Evolutionary conservation across 129 eudicot genomes (phyloP).

Genomic region (Ambrosia artemisiifolia): DNA sequence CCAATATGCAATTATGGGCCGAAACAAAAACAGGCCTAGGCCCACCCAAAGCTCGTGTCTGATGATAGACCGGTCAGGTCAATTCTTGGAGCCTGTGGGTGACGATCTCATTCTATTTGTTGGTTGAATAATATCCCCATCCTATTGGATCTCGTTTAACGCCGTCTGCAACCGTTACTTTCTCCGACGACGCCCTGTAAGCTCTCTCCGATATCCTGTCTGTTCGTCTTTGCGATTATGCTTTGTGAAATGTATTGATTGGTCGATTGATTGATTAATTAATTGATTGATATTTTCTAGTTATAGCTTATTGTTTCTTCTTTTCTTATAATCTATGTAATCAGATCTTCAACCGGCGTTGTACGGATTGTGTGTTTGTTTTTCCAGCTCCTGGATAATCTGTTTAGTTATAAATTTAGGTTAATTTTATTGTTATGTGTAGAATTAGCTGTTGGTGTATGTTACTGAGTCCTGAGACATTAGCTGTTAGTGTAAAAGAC

Average conservation of each 20-base stretch:
- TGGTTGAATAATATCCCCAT: not conserved
- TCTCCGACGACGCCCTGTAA: slow-evolving; percentile 16
- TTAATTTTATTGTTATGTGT: not conserved
- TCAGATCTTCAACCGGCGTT: not conserved
- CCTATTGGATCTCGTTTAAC: slow-evolving; percentile 13
- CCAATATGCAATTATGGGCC: not conserved
- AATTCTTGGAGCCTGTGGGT: slow-evolving; percentile 18
- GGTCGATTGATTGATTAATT: not conserved
- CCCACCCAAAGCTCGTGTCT: not conserved
- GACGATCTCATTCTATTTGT: not conserved
- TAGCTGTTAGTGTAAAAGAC: not conserved
- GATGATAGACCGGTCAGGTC: not conserved
- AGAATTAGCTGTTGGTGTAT: slow-evolving; percentile 1
- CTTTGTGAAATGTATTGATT: not conserved
- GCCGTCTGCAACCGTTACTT: slow-evolving; percentile 9
- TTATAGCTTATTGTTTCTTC: not conserved
- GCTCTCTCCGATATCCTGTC: not conserved
- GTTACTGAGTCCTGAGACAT: not conserved
- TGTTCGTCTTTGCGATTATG: not conserved
- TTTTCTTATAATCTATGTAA: not conserved
- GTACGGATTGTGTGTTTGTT: not conserved
- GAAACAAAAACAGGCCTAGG: not conserved
- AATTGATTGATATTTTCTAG: not conserved
- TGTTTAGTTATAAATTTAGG: slow-evolving; percentile 6
- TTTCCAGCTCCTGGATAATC: not conserved